Conservation (phyloP, 2,329 filamentous ascomycete species). For the Sarocladium strictum region DNA sequence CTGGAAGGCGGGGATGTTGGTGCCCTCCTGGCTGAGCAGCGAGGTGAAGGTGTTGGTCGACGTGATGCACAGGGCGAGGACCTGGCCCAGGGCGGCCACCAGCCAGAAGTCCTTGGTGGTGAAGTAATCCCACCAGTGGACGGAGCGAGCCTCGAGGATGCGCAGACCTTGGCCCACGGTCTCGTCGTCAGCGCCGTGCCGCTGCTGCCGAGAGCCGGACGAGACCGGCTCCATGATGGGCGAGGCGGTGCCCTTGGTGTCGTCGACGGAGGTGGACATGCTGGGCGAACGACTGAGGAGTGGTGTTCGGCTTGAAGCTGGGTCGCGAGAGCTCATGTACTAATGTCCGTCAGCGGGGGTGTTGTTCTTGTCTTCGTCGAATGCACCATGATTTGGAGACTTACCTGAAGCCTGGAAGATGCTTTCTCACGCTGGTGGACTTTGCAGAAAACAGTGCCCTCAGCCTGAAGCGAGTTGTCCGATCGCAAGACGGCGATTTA, state of each 20-base stretch:
- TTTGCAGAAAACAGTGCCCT: neutral
- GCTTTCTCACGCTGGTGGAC: neutral
- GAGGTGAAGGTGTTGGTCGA: slow-evolving; percentile 85
- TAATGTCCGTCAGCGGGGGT: too few species aligned
- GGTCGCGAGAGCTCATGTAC: neutral
- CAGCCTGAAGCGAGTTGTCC: neutral
- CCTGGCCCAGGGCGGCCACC: slow-evolving; percentile 73
- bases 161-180: slow-evolving; percentile 46
- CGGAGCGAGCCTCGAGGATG: slow-evolving; percentile 46
- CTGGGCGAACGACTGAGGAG: neutral
- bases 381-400: neutral
- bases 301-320: neutral
- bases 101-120: slow-evolving; percentile 83
- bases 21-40: slow-evolving; percentile 59
- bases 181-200: slow-evolving; percentile 20
- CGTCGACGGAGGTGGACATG: slow-evolving; percentile 2
- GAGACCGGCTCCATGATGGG: slow-evolving; percentile 8
- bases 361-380: neutral
- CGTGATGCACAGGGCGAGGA: slow-evolving; percentile 84
- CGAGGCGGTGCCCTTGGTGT: slow-evolving; percentile 7
- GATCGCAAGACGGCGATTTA: neutral
- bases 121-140: slow-evolving; percentile 68
- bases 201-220: slow-evolving; percentile 10
- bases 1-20: slow-evolving; percentile 90
- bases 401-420: neutral